phyloP scores from a whole-genome alignment of 1,139 yeast genomes.

The Hyphopichia burtonii region DNA sequence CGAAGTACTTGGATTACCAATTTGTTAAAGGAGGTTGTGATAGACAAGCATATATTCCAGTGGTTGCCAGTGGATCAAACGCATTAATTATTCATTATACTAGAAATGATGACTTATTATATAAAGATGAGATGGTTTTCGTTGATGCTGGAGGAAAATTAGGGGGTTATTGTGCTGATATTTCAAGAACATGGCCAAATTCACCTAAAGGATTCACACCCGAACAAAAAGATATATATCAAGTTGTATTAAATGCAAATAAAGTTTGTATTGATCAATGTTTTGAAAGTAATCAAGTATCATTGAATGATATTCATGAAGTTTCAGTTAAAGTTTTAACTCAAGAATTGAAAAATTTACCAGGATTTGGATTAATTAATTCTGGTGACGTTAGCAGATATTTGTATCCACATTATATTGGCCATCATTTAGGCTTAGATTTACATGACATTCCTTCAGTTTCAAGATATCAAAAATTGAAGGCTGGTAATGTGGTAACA shows the following conservation, averaged over 20 bases:
- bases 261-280: slow-evolving; percentile 74
- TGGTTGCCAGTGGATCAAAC: slow-evolving; percentile 90
- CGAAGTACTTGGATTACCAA: slow-evolving; percentile 78
- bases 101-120: slow-evolving; percentile 76
- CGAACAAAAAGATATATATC: slow-evolving; percentile 83
- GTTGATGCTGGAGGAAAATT: slow-evolving; percentile 94
- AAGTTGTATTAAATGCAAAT: slow-evolving; percentile 83
- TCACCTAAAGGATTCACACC: slow-evolving; percentile 62
- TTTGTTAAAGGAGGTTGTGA: slow-evolving; percentile 89
- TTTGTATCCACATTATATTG: slow-evolving; percentile 91
- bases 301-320: slow-evolving; percentile 77
- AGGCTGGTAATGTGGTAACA: slow-evolving; percentile 75
- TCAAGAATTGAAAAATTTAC: slow-evolving; percentile 62
- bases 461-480: slow-evolving; percentile 50
- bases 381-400: slow-evolving; percentile 51
- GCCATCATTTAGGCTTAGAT: slow-evolving; percentile 92
- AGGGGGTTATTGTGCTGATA: slow-evolving; percentile 96
- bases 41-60: slow-evolving; percentile 88
- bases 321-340: slow-evolving; percentile 59
- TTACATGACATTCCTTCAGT: slow-evolving; percentile 79
- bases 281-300: slow-evolving; percentile 46
- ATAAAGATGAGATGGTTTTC: slow-evolving; percentile 76
- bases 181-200: slow-evolving; percentile 96
- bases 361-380: slow-evolving; percentile 58
- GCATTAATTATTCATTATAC: slow-evolving; percentile 90